phyloP scores from a whole-genome alignment of 768 basidiomycete species.

The Cystobasidiopsis lactophilus region DNA sequence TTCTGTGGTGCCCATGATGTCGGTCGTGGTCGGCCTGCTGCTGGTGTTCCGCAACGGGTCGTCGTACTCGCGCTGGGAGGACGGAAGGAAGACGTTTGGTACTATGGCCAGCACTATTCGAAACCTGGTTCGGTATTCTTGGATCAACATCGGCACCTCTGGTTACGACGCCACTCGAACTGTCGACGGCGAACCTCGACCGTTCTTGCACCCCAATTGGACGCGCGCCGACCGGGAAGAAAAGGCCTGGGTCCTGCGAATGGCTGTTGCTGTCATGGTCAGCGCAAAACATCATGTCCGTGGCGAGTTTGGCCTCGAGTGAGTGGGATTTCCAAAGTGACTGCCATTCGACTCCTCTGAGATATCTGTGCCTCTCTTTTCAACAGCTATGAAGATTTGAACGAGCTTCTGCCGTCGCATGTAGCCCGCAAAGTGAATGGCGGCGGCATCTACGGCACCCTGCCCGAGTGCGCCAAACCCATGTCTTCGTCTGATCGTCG shows the following conservation, averaged over 20 bases:
- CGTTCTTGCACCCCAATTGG: slow-evolving; percentile 1
- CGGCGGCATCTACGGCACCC: neutral
- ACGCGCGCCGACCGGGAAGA: slow-evolving; percentile 8
- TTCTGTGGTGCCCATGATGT: slow-evolving; percentile 8
- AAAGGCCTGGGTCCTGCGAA: slow-evolving; percentile 11
- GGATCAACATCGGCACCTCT: slow-evolving; percentile 2
- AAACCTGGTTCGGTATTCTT: slow-evolving; percentile 2
- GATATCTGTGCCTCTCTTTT: no score
- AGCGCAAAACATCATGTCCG: slow-evolving; percentile 17
- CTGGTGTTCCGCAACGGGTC: slow-evolving; percentile 4
- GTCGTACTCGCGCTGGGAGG: slow-evolving; percentile 7
- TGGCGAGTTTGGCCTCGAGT: slow-evolving; percentile 14
- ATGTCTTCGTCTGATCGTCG: no score
- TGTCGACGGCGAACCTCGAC: neutral
- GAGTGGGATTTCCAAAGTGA: no score
- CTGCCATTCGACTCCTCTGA: no score
- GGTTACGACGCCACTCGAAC: slow-evolving; percentile 1
- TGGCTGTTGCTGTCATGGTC: neutral
- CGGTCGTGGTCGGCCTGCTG: slow-evolving; percentile 8
- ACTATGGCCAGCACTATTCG: slow-evolving; percentile 6
- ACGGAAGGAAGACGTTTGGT: slow-evolving; percentile 3
- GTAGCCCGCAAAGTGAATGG: neutral
- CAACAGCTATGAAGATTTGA: slow-evolving; percentile 5
- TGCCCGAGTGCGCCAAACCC: neutral
- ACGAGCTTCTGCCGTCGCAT: neutral